A percentile compares a stretch with the other conserved stretches of the same genome.
These are phyloP conservation scores for Colletotrichum chlorophyti DNA, from an alignment of 2,329 filamentous ascomycete species.

Conservation along the genomic window DNA sequence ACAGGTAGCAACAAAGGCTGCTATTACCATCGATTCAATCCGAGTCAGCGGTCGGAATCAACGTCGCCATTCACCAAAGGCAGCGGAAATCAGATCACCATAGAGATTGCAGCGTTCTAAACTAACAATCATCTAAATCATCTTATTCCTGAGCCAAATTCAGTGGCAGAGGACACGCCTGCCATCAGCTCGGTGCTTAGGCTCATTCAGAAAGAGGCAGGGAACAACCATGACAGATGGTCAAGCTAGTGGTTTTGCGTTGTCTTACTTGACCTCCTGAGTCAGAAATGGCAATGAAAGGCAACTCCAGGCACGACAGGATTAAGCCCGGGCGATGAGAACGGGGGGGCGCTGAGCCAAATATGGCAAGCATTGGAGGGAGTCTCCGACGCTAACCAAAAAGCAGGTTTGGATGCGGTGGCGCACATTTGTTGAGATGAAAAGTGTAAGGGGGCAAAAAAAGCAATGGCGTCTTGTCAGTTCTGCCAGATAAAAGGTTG, in stretches of 20 bases:
- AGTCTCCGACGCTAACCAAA: neutral
- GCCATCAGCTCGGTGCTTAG: slow-evolving; percentile 3
- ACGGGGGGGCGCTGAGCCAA: neutral
- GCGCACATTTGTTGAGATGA: slow-evolving; percentile 5
- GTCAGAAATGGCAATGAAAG: slow-evolving; percentile 10
- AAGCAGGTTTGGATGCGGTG: neutral
- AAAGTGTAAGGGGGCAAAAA: neutral
- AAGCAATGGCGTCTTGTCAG: slow-evolving; percentile 9
- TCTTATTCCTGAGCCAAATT: slow-evolving; percentile 1
- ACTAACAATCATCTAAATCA: neutral
- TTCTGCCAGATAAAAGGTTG: slow-evolving; percentile 16
- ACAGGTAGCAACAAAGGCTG: neutral
- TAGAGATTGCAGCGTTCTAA: neutral
- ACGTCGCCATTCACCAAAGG: no score
- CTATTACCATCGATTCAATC: neutral
- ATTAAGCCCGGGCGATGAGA: slow-evolving; percentile 13
- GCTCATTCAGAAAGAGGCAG: neutral
- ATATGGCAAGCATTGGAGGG: slow-evolving; percentile 7
- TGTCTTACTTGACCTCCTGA: slow-evolving; percentile 1
- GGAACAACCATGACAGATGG: neutral
- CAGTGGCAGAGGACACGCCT: neutral
- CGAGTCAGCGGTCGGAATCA: neutral
- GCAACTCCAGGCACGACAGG: neutral
- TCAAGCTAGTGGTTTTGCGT: slow-evolving; percentile 23
- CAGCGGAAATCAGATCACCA: neutral